Evolutionary conservation across 306 rosid species (phyloP).

Genomic region (Cotoneaster glaucophyllus): DNA sequence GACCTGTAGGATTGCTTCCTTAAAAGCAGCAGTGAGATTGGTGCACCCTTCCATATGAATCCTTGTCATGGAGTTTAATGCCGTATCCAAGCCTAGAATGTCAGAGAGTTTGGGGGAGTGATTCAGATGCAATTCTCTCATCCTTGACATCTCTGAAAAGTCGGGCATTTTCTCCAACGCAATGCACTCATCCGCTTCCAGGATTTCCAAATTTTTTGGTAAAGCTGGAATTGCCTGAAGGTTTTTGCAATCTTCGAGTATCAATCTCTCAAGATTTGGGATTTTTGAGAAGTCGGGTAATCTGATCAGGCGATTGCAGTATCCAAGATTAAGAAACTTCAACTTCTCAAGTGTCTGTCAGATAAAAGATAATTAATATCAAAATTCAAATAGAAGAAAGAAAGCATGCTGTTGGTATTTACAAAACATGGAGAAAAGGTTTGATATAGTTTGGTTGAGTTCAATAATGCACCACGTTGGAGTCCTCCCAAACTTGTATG

Average conservation of each 20-base stretch:
- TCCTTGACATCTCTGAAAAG: neutral
- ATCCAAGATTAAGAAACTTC: constrained; percentile 22
- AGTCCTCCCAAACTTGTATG: constrained; percentile 15
- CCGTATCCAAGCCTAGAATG: too few species aligned
- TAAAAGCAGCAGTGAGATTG: neutral
- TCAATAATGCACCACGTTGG: constrained; percentile 16
- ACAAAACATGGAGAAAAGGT: neutral
- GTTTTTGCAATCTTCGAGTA: constrained; percentile 6
- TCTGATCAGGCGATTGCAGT: constrained; percentile 15
- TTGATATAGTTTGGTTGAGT: neutral
- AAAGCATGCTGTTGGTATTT: neutral
- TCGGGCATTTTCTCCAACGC: constrained; percentile 3
- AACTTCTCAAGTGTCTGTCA: constrained; percentile 1
- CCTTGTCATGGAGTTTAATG: too few species aligned
- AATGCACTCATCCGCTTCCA: neutral
- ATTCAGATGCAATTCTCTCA: neutral
- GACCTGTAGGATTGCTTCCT: constrained; percentile 13
- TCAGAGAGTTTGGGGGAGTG: too few species aligned
- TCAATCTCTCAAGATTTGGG: constrained; percentile 35
- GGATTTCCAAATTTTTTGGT: neutral
- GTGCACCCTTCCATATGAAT: neutral
- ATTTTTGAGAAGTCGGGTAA: constrained; percentile 34
- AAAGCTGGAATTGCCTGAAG: neutral
- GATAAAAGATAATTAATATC: too few species aligned
- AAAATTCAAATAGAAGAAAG: neutral